phyloP scores from a whole-genome alignment of 495 filamentous ascomycete genomes.

The Wilcoxina mikolae region DNA sequence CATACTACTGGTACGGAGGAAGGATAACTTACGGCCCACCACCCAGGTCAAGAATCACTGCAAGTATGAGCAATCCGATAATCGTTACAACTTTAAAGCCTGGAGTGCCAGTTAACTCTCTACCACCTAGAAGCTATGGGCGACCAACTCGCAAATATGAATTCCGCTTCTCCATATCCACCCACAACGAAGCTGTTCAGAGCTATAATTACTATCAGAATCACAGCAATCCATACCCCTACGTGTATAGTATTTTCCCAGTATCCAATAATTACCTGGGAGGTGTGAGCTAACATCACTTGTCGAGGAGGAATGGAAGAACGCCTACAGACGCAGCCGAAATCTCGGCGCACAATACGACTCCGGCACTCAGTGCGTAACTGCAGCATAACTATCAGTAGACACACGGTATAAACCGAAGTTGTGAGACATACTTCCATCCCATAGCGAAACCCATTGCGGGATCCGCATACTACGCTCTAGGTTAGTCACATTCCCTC shows the following conservation, averaged over 20 bases:
- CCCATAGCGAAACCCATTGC: constrained; percentile 66
- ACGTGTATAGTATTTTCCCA: constrained; percentile 24
- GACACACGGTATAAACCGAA: neutral
- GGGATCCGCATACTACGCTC: constrained; percentile 58
- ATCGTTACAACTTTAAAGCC: constrained; percentile 8
- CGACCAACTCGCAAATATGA: constrained; percentile 6
- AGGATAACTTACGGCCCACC: constrained; percentile 2
- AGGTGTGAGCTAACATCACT: neutral
- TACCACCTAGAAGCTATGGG: neutral
- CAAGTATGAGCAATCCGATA: constrained; percentile 1
- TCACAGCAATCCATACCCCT: constrained; percentile 52
- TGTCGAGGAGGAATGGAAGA: neutral
- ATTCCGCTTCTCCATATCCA: constrained; percentile 5
- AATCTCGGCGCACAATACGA: constrained; percentile 5
- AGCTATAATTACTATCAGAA: constrained; percentile 27
- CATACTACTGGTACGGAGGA: neutral
- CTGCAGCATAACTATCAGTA: neutral
- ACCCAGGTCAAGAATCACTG: neutral
- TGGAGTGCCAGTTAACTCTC: neutral
- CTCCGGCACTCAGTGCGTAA: constrained; percentile 1
- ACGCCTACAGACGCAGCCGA: constrained; percentile 2
- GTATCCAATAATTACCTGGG: constrained; percentile 1
- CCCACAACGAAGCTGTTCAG: constrained; percentile 5
- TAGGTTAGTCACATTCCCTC: too few relatives aligned
- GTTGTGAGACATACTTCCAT: neutral